Base-by-base conservation (phyloP, 176 grass and related monocot genomes). In the sorghum (Sorghum bicolor) region DNA sequence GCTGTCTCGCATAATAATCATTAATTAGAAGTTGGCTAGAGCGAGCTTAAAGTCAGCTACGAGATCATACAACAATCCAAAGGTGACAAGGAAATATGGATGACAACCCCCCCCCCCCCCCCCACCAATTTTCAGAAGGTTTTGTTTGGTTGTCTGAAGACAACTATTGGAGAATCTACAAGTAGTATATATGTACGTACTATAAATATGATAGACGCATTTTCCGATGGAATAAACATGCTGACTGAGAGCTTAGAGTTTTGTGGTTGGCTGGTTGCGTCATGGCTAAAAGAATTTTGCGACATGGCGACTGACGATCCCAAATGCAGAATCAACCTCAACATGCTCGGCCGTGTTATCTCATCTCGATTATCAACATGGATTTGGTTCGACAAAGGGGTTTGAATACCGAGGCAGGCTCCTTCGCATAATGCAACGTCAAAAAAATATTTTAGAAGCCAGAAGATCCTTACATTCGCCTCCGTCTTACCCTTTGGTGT, bases 91-190 rank as follows among this genome's bases (percentile, higher is more conserved):
- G 41, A 58, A 58, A n/a, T 58, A 80, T 53, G 30, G 43, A 61
- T 47, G 69, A 31, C 70, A 76, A 84, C 57, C 38, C 2, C 4
- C 47, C 17, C n/a, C n/a, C n/a, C n/a, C n/a, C n/a, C n/a, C n/a
- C n/a, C n/a, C n/a, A n/a, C n/a, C 52, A 43, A 10, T 81, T 74
- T 34, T 36, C 75, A 30, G 31, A 26, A 57, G 2, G 43, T 64
- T 39, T 52, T 62, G 82, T 71, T 24, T 44, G 48, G 32, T 53
- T 81, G 82, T 77, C n/a, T 48, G 77, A 74, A 32, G 70, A 26
- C 30, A 76, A 10, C 31, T 17, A 47, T 22, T 1, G 19, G 20
- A 61, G 52, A 78, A 77, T 44, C 70, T 26, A 41, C 8, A 39
- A 67, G 2, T 39, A 36, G 3, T 36, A 39, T 39, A 45, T 41